Base-by-base conservation (phyloP, 2,329 filamentous ascomycete species). In the Colletotrichum cordylinicola region DNA sequence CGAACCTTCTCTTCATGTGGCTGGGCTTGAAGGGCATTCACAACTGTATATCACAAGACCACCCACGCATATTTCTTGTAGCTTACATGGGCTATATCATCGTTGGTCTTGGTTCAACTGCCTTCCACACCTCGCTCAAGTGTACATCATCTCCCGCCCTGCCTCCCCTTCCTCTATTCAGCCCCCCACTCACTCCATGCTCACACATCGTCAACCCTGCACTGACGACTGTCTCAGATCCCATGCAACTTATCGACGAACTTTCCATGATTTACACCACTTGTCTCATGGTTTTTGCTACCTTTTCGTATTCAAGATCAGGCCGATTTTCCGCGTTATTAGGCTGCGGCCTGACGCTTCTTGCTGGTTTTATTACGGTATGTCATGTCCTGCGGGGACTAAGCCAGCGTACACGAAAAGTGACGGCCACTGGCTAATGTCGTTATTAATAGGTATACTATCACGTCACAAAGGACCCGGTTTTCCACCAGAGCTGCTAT, bases 401-500 rank as follows among this genome's bases (percentile, higher is more conserved):
- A 56, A 64, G 27, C 61, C 4, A 55, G 21, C 29, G 13, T 48
- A 37, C 61, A 16, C 35, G 39, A 39, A 60, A 33, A 13, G 60
- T 31, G 33, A 33, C n/a, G 58, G 33, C 66, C 58, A 16, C 15
- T 18, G 33, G 27, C 43, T 74, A n/a, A 74, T 31, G 12, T 7
- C 27, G 60, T 15, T 13, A 3, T 10, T 6, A 18, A 9, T n/a
- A 72, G 72, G 66, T 83, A 5, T 87, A 86, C 83, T 98, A 98
- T 84, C 94, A 96, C 81, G 92, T 94, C 77, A 91, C 96, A 18
- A 95, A 96, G 82, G 93, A 98, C 78, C 95, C 95, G 0, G 87
- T 91, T 2, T 98, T 98, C 83, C 95, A 98, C 84, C 95, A 98
- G 82, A 93, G 92, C 76, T 93, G 93, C 6, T 98, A 96, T 79